A percentile compares a stretch with the other conserved stretches of the same genome.
Evolutionary conservation across 805 yeast species (phyloP).

Genomic region (Candida lessepsii): DNA sequence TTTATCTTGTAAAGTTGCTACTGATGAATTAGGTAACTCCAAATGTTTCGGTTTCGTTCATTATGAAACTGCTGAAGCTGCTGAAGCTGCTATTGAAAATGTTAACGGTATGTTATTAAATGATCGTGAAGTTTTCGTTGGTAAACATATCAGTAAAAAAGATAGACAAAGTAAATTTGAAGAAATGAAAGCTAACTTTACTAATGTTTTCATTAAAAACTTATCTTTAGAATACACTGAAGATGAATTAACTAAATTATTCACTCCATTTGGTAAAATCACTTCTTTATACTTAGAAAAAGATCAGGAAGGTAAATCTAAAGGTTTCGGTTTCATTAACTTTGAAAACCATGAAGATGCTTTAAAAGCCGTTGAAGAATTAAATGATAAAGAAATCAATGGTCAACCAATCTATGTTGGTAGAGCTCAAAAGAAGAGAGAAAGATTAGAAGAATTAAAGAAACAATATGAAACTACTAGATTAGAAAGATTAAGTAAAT

Average conservation of each 20-base stretch:
- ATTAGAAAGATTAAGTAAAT: slow-evolving; percentile 86
- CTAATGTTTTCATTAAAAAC: slow-evolving; percentile 95
- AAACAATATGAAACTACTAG: slow-evolving; percentile 90
- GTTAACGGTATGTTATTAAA: slow-evolving; percentile 98
- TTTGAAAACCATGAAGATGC: slow-evolving; percentile 86
- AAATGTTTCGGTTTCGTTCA: slow-evolving; percentile 98
- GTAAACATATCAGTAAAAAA: slow-evolving; percentile 86
- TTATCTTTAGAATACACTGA: slow-evolving; percentile 67
- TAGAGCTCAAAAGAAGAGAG: slow-evolving; percentile 98
- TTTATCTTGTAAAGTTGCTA: slow-evolving; percentile 95
- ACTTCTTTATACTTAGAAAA: slow-evolving; percentile 80
- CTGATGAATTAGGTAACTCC: slow-evolving; percentile 86
- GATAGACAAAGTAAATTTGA: slow-evolving; percentile 94
- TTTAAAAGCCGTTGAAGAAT: slow-evolving; percentile 83
- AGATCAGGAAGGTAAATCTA: slow-evolving; percentile 84
- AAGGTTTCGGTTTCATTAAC: slow-evolving; percentile 96
- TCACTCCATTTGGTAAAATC: slow-evolving; percentile 71
- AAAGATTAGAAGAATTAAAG: slow-evolving; percentile 94
- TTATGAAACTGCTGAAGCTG: slow-evolving; percentile 90
- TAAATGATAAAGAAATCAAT: slow-evolving; percentile 81
- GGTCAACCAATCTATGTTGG: slow-evolving; percentile 92
- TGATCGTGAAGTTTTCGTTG: slow-evolving; percentile 94
- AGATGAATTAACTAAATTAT: slow-evolving; percentile 69
- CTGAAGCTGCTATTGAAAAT: slow-evolving; percentile 91
- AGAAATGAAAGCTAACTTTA: slow-evolving; percentile 87